Percentiles rank a stretch among this genome's conserved stretches.
Conservation (phyloP, 768 basidiomycete species). For the Cubamyces lactineus region DNA sequence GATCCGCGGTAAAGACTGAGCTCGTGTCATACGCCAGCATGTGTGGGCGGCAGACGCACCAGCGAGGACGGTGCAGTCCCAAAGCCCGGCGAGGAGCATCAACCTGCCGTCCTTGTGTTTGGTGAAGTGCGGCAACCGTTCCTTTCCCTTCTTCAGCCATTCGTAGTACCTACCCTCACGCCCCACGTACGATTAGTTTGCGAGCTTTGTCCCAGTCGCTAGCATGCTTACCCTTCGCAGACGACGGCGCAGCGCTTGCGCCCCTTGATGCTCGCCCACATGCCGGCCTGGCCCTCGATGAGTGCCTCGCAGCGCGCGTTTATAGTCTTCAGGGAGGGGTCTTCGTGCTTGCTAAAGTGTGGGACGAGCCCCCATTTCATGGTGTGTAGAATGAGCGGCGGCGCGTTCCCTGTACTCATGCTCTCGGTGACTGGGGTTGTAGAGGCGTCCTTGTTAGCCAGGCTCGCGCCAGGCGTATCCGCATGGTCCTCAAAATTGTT, state of each 20-base stretch:
- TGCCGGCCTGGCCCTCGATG: constrained; percentile 64
- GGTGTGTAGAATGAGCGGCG: constrained; percentile 62
- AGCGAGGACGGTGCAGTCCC: constrained; percentile 72
- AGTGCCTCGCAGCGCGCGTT: constrained; percentile 90
- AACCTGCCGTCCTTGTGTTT: constrained; percentile 64
- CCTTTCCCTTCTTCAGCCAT: constrained; percentile 85
- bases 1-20: background rate
- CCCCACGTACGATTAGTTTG: too few relatives aligned
- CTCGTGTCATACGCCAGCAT: background rate
- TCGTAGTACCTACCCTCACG: constrained; percentile 76
- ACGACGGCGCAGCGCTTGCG: constrained; percentile 85
- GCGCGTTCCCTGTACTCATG: too few relatives aligned
- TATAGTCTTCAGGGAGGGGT: constrained; percentile 76
- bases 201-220: too few relatives aligned
- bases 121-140: constrained; percentile 81
- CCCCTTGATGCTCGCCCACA: constrained; percentile 86
- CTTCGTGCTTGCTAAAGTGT: constrained; percentile 80
- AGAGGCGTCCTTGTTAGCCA: too few relatives aligned
- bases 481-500: too few relatives aligned
- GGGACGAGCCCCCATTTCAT: constrained; percentile 94
- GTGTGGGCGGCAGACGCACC: constrained; percentile 45
- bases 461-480: too few relatives aligned
- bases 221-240: constrained; percentile 64
- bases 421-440: too few relatives aligned
- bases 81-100: constrained; percentile 88